A percentile compares a stretch with the other conserved stretches of the same genome.
These are phyloP conservation scores for Penicillium dipodomyicola DNA, from an alignment of 495 filamentous ascomycete genomes.

Conservation along the genomic window DNA sequence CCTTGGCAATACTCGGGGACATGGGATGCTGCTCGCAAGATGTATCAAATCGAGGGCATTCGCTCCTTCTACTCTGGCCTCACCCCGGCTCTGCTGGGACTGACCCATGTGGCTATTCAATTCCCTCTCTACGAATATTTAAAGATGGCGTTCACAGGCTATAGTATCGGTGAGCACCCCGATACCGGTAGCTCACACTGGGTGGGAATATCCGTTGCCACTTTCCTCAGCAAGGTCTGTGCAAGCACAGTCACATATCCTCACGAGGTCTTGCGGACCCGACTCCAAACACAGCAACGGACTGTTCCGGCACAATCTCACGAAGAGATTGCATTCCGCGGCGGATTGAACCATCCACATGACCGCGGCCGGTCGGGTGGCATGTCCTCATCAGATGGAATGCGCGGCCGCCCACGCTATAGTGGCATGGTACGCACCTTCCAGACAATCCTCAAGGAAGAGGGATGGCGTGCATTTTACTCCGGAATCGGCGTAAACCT, in stretches of 20 bases:
- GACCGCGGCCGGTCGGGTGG: slow-evolving; percentile 45
- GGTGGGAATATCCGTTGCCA: slow-evolving; percentile 76
- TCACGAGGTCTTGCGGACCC: slow-evolving; percentile 90
- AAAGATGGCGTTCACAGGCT: slow-evolving; percentile 85
- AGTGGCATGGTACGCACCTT: slow-evolving; percentile 77
- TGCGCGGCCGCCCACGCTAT: slow-evolving; percentile 67
- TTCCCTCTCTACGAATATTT: slow-evolving; percentile 95
- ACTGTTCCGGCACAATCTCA: slow-evolving; percentile 41
- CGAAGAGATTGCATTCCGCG: slow-evolving; percentile 63
- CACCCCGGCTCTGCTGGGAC: slow-evolving; percentile 83
- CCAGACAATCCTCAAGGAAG: slow-evolving; percentile 79
- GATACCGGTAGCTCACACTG: slow-evolving; percentile 62
- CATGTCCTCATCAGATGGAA: slow-evolving; percentile 55
- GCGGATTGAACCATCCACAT: slow-evolving; percentile 51
- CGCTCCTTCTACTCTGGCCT: slow-evolving; percentile 94
- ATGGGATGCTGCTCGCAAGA: slow-evolving; percentile 86
- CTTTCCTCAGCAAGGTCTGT: slow-evolving; percentile 91
- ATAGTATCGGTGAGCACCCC: slow-evolving; percentile 69
- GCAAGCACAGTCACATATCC: slow-evolving; percentile 96
- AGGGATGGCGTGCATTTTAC: slow-evolving; percentile 96
- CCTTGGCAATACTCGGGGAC: slow-evolving; percentile 91
- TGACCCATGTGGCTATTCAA: slow-evolving; percentile 96
- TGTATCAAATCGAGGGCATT: slow-evolving; percentile 87
- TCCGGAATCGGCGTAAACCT: slow-evolving; percentile 98
- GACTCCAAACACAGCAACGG: slow-evolving; percentile 82